Conservation (phyloP, 2,329 filamentous ascomycete species). For the Chaetomium globosum region DNA sequence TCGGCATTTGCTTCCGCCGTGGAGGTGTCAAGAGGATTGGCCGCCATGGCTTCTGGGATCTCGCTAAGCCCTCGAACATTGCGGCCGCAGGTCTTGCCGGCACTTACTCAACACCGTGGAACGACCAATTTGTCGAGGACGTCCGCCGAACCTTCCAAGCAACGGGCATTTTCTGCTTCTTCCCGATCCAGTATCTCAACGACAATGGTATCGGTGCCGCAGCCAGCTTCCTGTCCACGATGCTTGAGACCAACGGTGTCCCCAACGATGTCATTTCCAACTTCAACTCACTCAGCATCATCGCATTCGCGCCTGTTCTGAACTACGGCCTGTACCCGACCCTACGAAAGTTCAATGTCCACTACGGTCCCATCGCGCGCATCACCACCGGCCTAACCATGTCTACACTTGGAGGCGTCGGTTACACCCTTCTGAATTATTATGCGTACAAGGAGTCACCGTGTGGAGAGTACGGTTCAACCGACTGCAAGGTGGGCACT, state of each 20-base stretch:
- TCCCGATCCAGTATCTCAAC: constrained; percentile 50
- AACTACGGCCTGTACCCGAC: constrained; percentile 53
- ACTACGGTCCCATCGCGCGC: constrained; percentile 52
- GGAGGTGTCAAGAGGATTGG: constrained; percentile 46
- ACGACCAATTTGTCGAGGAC: constrained; percentile 69
- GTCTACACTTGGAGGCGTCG: constrained; percentile 51
- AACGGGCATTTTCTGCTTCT: constrained; percentile 62
- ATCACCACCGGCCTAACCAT: constrained; percentile 56
- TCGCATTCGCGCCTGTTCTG: constrained; percentile 50
- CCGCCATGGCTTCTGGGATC: constrained; percentile 59
- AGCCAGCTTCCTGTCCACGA: constrained; percentile 52
- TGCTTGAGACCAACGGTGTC: constrained; percentile 52
- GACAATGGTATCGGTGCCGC: constrained; percentile 56
- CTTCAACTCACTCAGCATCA: constrained; percentile 55
- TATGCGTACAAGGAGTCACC: constrained; percentile 49
- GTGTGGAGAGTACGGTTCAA: constrained; percentile 48
- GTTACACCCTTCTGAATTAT: constrained; percentile 48
- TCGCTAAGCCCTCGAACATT: constrained; percentile 59
- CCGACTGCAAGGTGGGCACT: constrained; percentile 42
- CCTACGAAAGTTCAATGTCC: constrained; percentile 47
- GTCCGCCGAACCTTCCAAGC: constrained; percentile 62
- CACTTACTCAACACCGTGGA: constrained; percentile 51
- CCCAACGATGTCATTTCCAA: constrained; percentile 55
- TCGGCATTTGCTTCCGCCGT: constrained; percentile 46
- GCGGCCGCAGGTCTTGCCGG: constrained; percentile 46